A percentile compares a stretch with the other conserved stretches of the same genome.
These are phyloP conservation scores for Trametes cubensis DNA, from an alignment of 768 basidiomycete species.

Conservation along the genomic window DNA sequence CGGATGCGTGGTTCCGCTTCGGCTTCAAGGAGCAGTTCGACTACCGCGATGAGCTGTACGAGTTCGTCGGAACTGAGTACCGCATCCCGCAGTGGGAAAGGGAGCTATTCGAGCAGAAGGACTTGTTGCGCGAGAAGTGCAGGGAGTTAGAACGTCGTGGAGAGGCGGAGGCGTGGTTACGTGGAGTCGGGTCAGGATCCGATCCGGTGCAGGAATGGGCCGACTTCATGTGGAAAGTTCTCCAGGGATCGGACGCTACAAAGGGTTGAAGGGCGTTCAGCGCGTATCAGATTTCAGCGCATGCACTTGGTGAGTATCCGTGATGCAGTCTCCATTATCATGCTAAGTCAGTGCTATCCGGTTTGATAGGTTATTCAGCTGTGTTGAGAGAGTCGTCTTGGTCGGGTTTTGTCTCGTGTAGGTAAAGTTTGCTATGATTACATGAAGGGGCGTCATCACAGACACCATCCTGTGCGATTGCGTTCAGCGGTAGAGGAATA, in stretches of 20 bases:
- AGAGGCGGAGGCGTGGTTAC: conserved; percentile 60
- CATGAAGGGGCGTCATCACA: too few species aligned
- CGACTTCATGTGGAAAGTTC: conserved; percentile 43
- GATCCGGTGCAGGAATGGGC: conserved; percentile 67
- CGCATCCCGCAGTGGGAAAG: conserved; percentile 59
- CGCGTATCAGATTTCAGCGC: background rate
- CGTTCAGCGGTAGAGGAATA: background rate
- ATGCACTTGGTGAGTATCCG: too few species aligned
- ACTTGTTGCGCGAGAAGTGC: conserved; percentile 59
- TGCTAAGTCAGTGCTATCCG: too few species aligned
- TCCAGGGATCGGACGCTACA: conserved; percentile 10
- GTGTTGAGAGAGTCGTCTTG: too few species aligned
- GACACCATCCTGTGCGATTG: too few species aligned
- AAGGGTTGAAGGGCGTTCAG: background rate
- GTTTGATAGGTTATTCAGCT: too few species aligned
- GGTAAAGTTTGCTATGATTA: too few species aligned
- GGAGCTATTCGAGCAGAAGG: conserved; percentile 53
- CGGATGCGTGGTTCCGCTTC: conserved; percentile 61
- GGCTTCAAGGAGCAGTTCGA: conserved; percentile 58
- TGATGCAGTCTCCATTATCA: too few species aligned
- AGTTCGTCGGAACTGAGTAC: conserved; percentile 37
- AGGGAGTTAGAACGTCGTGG: conserved; percentile 54
- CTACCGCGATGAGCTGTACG: conserved; percentile 64
- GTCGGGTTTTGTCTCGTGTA: too few species aligned
- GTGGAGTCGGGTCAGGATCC: conserved; percentile 64